Evolutionary conservation across 2,329 filamentous ascomycete genomes (phyloP).

Genomic region (Ceratocystis lukuohia): DNA sequence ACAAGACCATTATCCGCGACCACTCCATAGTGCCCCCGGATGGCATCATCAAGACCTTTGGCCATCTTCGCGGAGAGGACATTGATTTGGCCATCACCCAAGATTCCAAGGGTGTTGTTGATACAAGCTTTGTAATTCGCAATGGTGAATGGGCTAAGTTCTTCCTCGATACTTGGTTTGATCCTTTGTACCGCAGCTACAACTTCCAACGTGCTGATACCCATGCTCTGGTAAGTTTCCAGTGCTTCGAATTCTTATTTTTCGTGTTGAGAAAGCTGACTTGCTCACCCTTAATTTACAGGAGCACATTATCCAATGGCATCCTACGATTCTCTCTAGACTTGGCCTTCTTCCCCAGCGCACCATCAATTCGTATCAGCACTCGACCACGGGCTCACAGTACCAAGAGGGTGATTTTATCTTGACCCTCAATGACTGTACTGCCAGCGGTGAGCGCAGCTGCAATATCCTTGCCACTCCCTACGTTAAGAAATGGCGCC

Average conservation of each 20-base stretch:
- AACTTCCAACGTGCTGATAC: constrained; percentile 92
- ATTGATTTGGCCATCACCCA: constrained; percentile 76
- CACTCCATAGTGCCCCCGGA: constrained; percentile 82
- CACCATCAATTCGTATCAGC: constrained; percentile 65
- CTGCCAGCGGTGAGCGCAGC: constrained; percentile 39
- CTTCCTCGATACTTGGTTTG: constrained; percentile 91
- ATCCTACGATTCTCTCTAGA: constrained; percentile 85
- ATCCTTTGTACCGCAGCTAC: constrained; percentile 84
- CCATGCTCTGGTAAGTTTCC: constrained; percentile 63
- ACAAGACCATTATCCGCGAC: constrained; percentile 71
- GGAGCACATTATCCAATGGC: constrained; percentile 91
- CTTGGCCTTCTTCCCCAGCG: constrained; percentile 81
- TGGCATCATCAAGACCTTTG: constrained; percentile 91
- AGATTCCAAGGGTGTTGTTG: constrained; percentile 64
- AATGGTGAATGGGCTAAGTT: constrained; percentile 86
- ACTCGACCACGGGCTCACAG: constrained; percentile 40
- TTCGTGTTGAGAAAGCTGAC: not conserved
- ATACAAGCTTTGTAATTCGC: constrained; percentile 64
- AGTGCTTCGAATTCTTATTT: not conserved
- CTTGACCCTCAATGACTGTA: constrained; percentile 64
- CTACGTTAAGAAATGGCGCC: constrained; percentile 37
- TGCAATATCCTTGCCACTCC: constrained; percentile 59
- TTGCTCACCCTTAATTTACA: constrained; percentile 26
- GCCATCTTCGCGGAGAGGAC: constrained; percentile 60
- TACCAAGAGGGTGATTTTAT: constrained; percentile 80